Percentiles rank a stretch among this genome's conserved stretches.
These are phyloP conservation scores for Pachysandra terminalis DNA, from an alignment of 164 flowering plant genomes.

Conservation along the genomic window DNA sequence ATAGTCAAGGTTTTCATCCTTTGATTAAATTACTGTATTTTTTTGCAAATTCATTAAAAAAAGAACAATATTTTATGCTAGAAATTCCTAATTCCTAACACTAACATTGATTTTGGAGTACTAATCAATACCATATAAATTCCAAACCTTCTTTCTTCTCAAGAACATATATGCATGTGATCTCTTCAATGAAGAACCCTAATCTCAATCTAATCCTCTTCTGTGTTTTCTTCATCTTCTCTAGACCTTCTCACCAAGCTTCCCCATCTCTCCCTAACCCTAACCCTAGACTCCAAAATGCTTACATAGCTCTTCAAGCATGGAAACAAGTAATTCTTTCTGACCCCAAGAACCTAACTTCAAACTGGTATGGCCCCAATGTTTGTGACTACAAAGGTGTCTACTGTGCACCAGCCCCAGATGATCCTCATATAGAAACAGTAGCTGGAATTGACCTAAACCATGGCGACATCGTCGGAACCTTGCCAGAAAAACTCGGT, in stretches of 20 bases:
- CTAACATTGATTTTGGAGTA: neutral
- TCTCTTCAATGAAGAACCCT: conserved; percentile 18
- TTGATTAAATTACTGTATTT: neutral
- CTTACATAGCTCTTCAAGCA: conserved; percentile 68
- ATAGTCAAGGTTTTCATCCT: conserved; percentile 7
- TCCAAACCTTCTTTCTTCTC: conserved; percentile 5
- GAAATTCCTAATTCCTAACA: neutral
- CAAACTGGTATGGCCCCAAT: conserved; percentile 56
- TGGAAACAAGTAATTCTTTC: conserved; percentile 61
- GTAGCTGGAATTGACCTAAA: conserved; percentile 86
- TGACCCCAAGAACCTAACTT: conserved; percentile 59
- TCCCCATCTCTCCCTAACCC: conserved; percentile 29
- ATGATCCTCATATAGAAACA: conserved; percentile 43
- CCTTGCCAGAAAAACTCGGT: conserved; percentile 60
- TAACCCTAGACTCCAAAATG: conserved; percentile 48
- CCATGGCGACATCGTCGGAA: conserved; percentile 54
- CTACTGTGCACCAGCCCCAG: conserved; percentile 69
- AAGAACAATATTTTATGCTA: neutral
- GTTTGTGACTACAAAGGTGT: conserved; percentile 81
- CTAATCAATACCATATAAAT: neutral
- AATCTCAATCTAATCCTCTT: conserved; percentile 15
- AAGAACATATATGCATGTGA: neutral
- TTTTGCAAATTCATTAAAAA: too few species aligned
- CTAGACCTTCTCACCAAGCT: conserved; percentile 22
- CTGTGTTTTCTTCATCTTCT: conserved; percentile 6